Evolutionary conservation across 257 asterid species (phyloP), one percentile per base, ranked within the genome.

Genomic region (Striga asiatica): DNA sequence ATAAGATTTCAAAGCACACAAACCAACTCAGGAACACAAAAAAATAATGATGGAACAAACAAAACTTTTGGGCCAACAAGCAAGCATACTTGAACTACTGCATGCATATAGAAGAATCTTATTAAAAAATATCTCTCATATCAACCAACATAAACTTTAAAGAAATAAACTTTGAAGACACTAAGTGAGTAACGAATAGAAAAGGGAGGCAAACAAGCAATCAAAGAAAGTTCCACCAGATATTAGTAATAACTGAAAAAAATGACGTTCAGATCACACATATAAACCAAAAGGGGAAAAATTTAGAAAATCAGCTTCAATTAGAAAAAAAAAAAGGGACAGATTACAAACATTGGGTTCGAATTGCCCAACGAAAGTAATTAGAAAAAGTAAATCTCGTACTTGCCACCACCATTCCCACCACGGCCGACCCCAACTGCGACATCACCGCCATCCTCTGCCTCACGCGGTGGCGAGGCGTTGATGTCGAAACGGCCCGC

Each of bases 381-480:
- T 10, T 5, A 29, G 43, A 50, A 58, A 53, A 62, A 42, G 66
- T 22, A 69, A 75, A 62, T 58, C 9, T 23, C 77, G 23, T 76
- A 88, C 97, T 81, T 82, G 74, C 64, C 67, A 24, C 73, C 75
- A 23, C 66, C 76, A 32, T 70, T 64, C 48, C 74, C 71, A 11
- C 28, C 58, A 39, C 81, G 71, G 65, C 76, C 51, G 6, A 66
- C 67, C 31, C 62, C 49, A 28, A 41, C 70, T 14, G 66, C 70
- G 56, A 63, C 62, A 42, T 71, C 76, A 43, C 68, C 84, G 48
- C 65, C 79, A 14, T 78, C 93, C 68, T 73, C 93, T 57, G 56
- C 67, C 71, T 85, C 97, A 23, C 66, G 60, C 0, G 95, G 95
- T 1, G 96, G 95, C 11, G 85, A 58, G 12, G 82, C 81, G 66